phyloP scores from a whole-genome alignment of 805 yeast species.

The Metschnikowia continentalis region DNA sequence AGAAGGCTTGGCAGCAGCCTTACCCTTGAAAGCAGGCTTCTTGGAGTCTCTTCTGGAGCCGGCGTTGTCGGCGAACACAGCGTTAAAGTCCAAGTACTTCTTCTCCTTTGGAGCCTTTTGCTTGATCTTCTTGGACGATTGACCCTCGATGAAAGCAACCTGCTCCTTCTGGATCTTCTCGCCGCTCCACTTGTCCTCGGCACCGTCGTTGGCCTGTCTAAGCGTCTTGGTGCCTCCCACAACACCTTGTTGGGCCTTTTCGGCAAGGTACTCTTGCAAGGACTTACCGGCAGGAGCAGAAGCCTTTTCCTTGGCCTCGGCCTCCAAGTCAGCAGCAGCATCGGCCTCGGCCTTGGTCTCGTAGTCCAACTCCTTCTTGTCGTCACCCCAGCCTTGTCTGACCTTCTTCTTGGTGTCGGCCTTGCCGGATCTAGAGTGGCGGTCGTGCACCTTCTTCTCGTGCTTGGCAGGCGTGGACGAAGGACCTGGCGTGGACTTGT shows the following conservation, averaged over 20 bases:
- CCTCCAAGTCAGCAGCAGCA: slow-evolving; percentile 40
- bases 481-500: slow-evolving; percentile 62
- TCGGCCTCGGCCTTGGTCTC: slow-evolving; percentile 47
- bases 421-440: slow-evolving; percentile 82
- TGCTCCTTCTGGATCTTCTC: slow-evolving; percentile 63
- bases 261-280: slow-evolving; percentile 82
- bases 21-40: slow-evolving; percentile 20
- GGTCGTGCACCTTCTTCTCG: slow-evolving; percentile 66
- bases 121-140: slow-evolving; percentile 64
- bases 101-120: slow-evolving; percentile 79
- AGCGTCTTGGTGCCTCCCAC: slow-evolving; percentile 33
- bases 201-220: slow-evolving; percentile 57
- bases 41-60: slow-evolving; percentile 24
- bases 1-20: slow-evolving; percentile 25
- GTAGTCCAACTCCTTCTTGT: slow-evolving; percentile 61
- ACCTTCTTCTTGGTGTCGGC: slow-evolving; percentile 81
- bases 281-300: slow-evolving; percentile 59
- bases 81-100: slow-evolving; percentile 69
- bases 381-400: slow-evolving; percentile 86
- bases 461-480: slow-evolving; percentile 49
- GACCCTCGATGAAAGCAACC: slow-evolving; percentile 48
- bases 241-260: slow-evolving; percentile 44
- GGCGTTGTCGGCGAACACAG: slow-evolving; percentile 51
- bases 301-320: slow-evolving; percentile 40
- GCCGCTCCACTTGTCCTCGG: slow-evolving; percentile 49